These are phyloP conservation scores for Pilatotrama ljubarskyi DNA, from an alignment of 768 basidiomycete genomes.

Conservation along the genomic window DNA sequence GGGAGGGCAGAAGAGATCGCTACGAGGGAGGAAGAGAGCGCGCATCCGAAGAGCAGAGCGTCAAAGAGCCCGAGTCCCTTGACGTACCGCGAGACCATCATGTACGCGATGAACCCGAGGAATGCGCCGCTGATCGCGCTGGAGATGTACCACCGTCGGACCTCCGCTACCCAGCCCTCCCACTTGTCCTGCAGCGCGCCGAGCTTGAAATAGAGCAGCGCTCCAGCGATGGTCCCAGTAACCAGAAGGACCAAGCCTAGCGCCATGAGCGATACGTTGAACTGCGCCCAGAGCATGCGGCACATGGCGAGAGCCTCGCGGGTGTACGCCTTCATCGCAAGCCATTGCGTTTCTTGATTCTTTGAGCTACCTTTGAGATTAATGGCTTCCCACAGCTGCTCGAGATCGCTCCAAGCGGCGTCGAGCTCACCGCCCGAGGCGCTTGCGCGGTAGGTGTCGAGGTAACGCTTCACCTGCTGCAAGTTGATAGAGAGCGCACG, in stretches of 20 bases:
- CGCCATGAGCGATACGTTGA: conserved; percentile 76
- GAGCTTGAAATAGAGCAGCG: conserved; percentile 55
- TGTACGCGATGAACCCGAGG: conserved; percentile 36
- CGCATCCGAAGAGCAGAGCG: conserved; percentile 49
- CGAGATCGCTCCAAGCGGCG: conserved; percentile 56
- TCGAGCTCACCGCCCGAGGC: conserved; percentile 74
- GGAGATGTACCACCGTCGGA: conserved; percentile 14
- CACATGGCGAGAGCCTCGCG: conserved; percentile 67
- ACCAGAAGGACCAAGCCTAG: conserved; percentile 67
- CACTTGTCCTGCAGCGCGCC: conserved; percentile 39
- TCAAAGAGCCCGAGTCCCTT: conserved; percentile 43
- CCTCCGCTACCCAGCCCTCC: conserved; percentile 42
- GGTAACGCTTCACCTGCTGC: conserved; percentile 73
- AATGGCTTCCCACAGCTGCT: conserved; percentile 41
- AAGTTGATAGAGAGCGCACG: conserved; percentile 71
- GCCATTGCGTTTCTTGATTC: conserved; percentile 17
- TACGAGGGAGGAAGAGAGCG: conserved; percentile 47
- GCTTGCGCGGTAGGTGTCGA: conserved; percentile 73
- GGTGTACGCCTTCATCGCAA: conserved; percentile 48
- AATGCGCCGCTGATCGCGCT: conserved; percentile 25
- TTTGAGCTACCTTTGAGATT: conserved; percentile 9
- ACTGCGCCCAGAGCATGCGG: conserved; percentile 92
- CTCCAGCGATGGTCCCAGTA: conserved; percentile 53
- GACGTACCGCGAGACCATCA: conserved; percentile 35
- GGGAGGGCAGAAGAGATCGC: conserved; percentile 46